Evolutionary conservation across 106 monocot species (phyloP), one percentile per base, ranked within the genome.

Genomic region (Dactylorhiza incarnata): DNA sequence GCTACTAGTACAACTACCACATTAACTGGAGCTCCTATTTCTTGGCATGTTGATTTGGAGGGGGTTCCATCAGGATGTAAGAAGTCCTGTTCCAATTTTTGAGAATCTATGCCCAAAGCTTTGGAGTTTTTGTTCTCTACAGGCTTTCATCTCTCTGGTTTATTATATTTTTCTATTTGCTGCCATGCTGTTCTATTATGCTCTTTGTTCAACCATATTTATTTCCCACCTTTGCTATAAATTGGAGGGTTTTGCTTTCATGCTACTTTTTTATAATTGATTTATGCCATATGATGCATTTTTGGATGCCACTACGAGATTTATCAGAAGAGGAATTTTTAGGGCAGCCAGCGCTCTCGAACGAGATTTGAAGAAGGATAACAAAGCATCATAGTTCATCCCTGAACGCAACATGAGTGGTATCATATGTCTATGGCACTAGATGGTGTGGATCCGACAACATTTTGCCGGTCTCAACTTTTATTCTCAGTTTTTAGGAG

Each of bases 51-150:
- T 49, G 78, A 91, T 19, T 62, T 94, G 50, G 91, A 97, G 54
- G 83, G 89, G 71, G 87, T 97, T 78, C 94, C 97, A 71, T 79
- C 78, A 72, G 94, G 97, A 91, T 87, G 93, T 97, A 94, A 70
- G 91, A 74, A 46, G 48, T 59, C 49, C 77, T 80, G 71, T 25
- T 37, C 74, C 44, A 17, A 25, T 74, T 7, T 19, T 62, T 14
- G 17, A 48, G 1, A 52, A 17, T 68, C 7, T 22, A 63, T 15
- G 13, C 7, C 23, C 8, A 26, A 13, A 15, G 5, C 12, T 56
- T 22, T 56, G 8, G 45, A 61, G 61, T 48, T 59, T 74, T 73
- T 37, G 1, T 63, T 73, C 56, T 47, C 4, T 72, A n/a, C 15
- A 67, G 47, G 19, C 15, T 77, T 63, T 49, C 9, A 44, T 45